Conservation (phyloP, 139 green algal genomes). For the Tetratostichococcus sp. region DNA sequence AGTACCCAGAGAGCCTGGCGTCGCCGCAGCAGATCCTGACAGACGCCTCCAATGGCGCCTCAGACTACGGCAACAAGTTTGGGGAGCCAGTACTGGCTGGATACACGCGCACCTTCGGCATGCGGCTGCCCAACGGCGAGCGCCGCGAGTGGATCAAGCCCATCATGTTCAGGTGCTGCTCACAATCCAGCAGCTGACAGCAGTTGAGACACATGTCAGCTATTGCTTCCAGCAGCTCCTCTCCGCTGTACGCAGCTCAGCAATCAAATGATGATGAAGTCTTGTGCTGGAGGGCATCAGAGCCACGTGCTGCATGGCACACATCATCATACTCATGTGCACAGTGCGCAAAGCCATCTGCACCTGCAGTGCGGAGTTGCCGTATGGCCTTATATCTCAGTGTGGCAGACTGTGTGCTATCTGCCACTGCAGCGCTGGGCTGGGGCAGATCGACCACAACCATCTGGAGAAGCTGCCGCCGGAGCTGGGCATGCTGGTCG, state of each 20-base stretch:
- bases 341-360: no score
- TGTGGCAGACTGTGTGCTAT: no score
- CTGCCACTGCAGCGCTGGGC: slow-evolving; percentile 56
- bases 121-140: slow-evolving; percentile 80
- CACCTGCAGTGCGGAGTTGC: no score
- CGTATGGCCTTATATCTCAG: no score
- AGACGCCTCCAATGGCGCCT: slow-evolving; percentile 95
- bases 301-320: no score
- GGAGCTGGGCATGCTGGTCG: slow-evolving; percentile 91
- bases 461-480: slow-evolving; percentile 71
- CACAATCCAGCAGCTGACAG: no score
- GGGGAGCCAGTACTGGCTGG: slow-evolving; percentile 94
- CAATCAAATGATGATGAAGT: no score
- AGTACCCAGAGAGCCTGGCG: slow-evolving; percentile 24
- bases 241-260: no score
- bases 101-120: slow-evolving; percentile 92
- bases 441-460: slow-evolving; percentile 88
- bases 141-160: slow-evolving; percentile 98
- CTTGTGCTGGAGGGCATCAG: no score
- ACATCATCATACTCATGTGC: no score
- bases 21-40: slow-evolving; percentile 78
- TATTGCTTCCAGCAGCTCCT: no score
- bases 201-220: no score
- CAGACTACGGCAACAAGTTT: slow-evolving; percentile 99
- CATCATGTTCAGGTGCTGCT: slow-evolving; percentile 96